Evolutionary conservation across 768 basidiomycete species (phyloP), one percentile per base, ranked within the genome.

Genomic region (Mycena pura): DNA sequence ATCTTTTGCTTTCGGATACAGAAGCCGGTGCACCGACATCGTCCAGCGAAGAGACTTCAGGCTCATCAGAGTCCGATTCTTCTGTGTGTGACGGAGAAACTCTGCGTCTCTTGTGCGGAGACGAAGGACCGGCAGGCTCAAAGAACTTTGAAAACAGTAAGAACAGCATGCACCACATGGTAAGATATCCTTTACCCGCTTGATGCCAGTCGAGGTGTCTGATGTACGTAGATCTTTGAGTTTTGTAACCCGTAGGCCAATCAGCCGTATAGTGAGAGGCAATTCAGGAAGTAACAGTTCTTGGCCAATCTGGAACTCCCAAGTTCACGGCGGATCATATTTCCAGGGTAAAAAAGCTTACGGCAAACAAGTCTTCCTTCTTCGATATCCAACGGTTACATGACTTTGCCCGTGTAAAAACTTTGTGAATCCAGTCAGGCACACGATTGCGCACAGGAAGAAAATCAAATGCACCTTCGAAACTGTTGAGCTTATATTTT

Each of bases 401-500:
- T 2, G 93, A 92, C 72, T 89, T 90, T 5, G 95, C 91, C 29
- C 95, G 87, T 15, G 93, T 93, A 69, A 90, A 90, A 1, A 90
- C 89, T 91, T 47, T 6, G 24, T 28, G 28, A 27, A 19, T 57
- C 15, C 28, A 28, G 50, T 25, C 25, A 57, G 9, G 40, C 25
- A 39, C 29, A 17, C 28, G 36, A 29, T 28, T 21, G 46, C 17
- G 32, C 13, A 57, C 24, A 45, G 13, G 44, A 17, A 47, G 57
- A 15, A 38, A 49, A 31, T 22, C 54, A 22, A 44, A 57, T 68
- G 1, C 58, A 87, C 93, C 88, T 80, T 96, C 87, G 73, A 88
- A 98, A 1, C 89, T 95, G 70, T 96, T 90, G 31, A 93, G 82
- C 77, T 99, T 99, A 73, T 89, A 95, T 73, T 96, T 97, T 48